Evolutionary conservation across 495 filamentous ascomycete species (phyloP).

Genomic region (Penicillium nucicola): DNA sequence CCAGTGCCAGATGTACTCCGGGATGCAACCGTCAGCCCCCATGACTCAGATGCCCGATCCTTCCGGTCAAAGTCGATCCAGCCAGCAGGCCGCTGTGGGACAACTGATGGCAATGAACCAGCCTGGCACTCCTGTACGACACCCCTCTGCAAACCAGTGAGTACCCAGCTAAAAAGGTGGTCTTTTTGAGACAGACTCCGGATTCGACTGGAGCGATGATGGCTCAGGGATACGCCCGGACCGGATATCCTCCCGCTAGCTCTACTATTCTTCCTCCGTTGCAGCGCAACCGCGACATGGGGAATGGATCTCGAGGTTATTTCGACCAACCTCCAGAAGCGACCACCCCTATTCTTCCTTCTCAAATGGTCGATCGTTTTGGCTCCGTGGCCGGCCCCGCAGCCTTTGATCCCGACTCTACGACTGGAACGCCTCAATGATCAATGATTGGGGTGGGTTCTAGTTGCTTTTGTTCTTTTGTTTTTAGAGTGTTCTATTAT

Average conservation of each 20-base stretch:
- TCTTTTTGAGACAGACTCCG: slow-evolving; percentile 29
- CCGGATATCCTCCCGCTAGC: slow-evolving; percentile 28
- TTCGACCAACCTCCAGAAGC: slow-evolving; percentile 35
- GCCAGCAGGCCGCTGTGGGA: slow-evolving; percentile 42
- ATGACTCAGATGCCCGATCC: slow-evolving; percentile 40
- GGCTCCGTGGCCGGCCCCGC: slow-evolving; percentile 24
- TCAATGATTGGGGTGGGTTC: slow-evolving; percentile 12
- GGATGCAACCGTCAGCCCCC: slow-evolving; percentile 29
- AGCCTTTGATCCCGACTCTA: slow-evolving; percentile 30
- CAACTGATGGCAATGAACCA: slow-evolving; percentile 40
- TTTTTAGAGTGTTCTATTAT: slow-evolving; percentile 15
- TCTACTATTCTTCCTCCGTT: slow-evolving; percentile 40
- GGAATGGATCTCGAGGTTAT: slow-evolving; percentile 33
- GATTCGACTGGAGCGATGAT: slow-evolving; percentile 44
- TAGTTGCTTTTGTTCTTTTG: too few species aligned
- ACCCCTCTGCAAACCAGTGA: slow-evolving; percentile 28
- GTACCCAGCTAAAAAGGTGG: slow-evolving; percentile 30
- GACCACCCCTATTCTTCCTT: slow-evolving; percentile 40
- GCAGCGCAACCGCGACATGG: slow-evolving; percentile 35
- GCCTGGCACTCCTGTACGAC: slow-evolving; percentile 44
- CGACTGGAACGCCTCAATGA: slow-evolving; percentile 38
- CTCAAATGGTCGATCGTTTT: slow-evolving; percentile 39
- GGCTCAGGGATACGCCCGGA: slow-evolving; percentile 36
- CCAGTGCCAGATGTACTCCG: slow-evolving; percentile 31
- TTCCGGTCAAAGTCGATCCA: slow-evolving; percentile 32